Percentiles rank a stretch among this genome's conserved stretches.
phyloP scores from a whole-genome alignment of 2,329 filamentous ascomycete genomes.

The Colletotrichum navitas region DNA sequence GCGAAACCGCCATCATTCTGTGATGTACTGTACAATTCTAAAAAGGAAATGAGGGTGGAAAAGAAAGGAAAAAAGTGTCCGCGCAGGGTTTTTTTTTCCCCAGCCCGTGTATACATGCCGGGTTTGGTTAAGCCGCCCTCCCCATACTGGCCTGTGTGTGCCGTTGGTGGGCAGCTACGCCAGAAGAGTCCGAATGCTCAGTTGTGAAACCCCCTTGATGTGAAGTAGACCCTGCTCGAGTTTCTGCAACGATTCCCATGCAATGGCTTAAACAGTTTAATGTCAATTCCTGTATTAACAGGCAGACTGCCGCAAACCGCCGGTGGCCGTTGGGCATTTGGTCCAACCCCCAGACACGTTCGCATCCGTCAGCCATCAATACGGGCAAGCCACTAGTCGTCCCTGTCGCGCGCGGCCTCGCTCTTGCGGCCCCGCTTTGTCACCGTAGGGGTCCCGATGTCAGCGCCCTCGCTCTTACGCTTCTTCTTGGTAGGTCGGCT shows the following conservation, averaged over 20 bases:
- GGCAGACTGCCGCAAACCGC: background rate
- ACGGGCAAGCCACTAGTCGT: constrained; percentile 22
- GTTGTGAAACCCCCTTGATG: background rate
- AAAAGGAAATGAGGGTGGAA: background rate
- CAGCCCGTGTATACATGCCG: background rate
- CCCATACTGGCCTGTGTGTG: background rate
- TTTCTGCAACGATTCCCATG: background rate
- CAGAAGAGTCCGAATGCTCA: background rate
- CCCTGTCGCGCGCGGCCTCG: constrained; percentile 37
- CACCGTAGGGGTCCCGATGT: constrained; percentile 48
- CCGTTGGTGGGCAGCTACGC: background rate
- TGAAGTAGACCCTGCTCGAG: background rate
- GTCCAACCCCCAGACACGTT: too few species aligned
- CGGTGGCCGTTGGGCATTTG: background rate
- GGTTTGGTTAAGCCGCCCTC: background rate
- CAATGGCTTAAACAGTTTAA: too few species aligned
- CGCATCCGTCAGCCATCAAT: background rate
- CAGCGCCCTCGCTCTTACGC: constrained; percentile 66
- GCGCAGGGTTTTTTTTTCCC: background rate
- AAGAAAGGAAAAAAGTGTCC: background rate
- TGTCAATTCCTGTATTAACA: background rate
- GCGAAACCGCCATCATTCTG: constrained; percentile 7
- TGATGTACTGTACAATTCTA: constrained; percentile 35
- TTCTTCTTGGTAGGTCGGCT: constrained; percentile 67
- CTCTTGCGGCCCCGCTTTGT: constrained; percentile 52